Percentiles rank a stretch among this genome's conserved stretches.
phyloP scores from a whole-genome alignment of 1,139 yeast genomes.

The Candida tetrigidarum region DNA sequence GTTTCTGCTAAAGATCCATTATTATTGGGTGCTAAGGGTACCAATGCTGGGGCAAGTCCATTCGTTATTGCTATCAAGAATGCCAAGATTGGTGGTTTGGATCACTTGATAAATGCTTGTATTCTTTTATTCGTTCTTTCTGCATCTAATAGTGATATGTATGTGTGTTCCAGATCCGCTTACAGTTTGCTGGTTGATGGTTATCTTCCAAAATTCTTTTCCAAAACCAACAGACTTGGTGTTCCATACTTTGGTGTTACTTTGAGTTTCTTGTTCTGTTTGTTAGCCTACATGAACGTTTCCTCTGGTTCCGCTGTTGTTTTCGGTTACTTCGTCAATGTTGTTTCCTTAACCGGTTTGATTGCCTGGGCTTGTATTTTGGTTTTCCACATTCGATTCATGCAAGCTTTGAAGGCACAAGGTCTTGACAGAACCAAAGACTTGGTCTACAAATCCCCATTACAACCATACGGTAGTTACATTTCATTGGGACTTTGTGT shows the following conservation, averaged over 20 bases:
- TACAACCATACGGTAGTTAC: constrained; percentile 68
- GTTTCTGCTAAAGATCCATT: constrained; percentile 38
- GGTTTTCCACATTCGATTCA: constrained; percentile 33
- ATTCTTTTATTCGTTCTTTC: constrained; percentile 71
- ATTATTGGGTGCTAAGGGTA: constrained; percentile 33
- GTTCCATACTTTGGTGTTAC: constrained; percentile 18
- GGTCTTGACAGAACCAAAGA: constrained; percentile 27
- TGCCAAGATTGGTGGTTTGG: constrained; percentile 62
- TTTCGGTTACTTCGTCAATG: constrained; percentile 32
- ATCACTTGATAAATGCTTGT: constrained; percentile 70
- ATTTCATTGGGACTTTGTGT: constrained; percentile 58
- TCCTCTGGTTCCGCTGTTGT: constrained; percentile 27
- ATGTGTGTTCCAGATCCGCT: background rate
- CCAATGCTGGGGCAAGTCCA: constrained; percentile 51
- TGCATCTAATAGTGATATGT: background rate
- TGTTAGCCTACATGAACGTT: constrained; percentile 31
- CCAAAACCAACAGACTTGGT: background rate
- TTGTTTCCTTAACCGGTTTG: constrained; percentile 28
- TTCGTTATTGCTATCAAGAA: constrained; percentile 56
- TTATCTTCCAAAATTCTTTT: background rate
- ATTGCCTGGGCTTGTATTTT: constrained; percentile 33
- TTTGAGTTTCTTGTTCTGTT: constrained; percentile 27
- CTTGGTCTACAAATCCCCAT: constrained; percentile 65
- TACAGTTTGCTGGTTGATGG: background rate
- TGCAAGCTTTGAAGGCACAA: constrained; percentile 33